phyloP scores from a whole-genome alignment of 306 rosid genomes.

The Prunus mume region DNA sequence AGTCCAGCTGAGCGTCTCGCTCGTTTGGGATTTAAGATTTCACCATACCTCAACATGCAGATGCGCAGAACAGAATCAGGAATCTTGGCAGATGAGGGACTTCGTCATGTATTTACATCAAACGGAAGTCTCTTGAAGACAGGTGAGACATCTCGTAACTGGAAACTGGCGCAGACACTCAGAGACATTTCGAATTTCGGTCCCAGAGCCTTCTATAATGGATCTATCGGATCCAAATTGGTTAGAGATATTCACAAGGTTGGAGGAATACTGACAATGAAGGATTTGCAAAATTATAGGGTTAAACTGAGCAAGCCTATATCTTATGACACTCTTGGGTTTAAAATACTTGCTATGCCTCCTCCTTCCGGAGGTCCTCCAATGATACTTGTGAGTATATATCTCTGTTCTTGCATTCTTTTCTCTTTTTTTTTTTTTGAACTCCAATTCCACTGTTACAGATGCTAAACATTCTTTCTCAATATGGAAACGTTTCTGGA shows the following conservation, averaged over 20 bases:
- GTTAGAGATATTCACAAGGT: constrained; percentile 57
- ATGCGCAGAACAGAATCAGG: constrained; percentile 45
- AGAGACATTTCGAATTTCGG: constrained; percentile 48
- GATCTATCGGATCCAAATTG: constrained; percentile 52
- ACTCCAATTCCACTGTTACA: constrained; percentile 25
- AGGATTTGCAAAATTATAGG: constrained; percentile 54
- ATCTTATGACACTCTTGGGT: constrained; percentile 44
- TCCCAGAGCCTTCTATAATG: constrained; percentile 54
- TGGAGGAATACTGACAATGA: constrained; percentile 63
- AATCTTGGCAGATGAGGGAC: constrained; percentile 58
- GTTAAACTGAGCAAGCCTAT: constrained; percentile 50
- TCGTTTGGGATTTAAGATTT: constrained; percentile 57
- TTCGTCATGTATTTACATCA: constrained; percentile 54
- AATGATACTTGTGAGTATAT: constrained; percentile 62
- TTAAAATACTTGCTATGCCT: constrained; percentile 66
- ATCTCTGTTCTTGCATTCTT: background rate
- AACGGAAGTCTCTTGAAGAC: constrained; percentile 53
- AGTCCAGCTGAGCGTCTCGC: constrained; percentile 71
- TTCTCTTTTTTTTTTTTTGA: background rate
- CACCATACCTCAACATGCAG: constrained; percentile 61
- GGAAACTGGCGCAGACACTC: constrained; percentile 56
- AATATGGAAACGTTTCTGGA: constrained; percentile 56
- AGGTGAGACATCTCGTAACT: constrained; percentile 52
- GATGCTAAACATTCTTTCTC: constrained; percentile 76
- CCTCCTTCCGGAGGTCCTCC: constrained; percentile 91